These are phyloP conservation scores for Reutealis trisperma DNA, from an alignment of 345 rosid genomes.

Conservation along the genomic window DNA sequence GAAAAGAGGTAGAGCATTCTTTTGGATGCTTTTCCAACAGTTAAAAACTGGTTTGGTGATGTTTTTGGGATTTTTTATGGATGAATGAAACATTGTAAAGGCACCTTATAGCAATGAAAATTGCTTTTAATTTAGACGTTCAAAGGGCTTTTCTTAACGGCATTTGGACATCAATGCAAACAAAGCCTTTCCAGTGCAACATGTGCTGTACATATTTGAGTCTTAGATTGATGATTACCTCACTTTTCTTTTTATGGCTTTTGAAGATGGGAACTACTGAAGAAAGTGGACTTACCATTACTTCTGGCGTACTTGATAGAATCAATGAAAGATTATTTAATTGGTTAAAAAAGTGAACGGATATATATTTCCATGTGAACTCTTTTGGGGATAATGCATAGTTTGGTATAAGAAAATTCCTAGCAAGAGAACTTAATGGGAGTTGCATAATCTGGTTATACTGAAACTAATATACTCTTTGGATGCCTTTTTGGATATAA, in stretches of 20 bases:
- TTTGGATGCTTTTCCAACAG: not conserved
- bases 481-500: not conserved
- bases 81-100: not conserved
- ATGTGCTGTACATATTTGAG: not conserved
- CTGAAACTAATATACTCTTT: not conserved
- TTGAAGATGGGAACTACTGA: no score
- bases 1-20: no score
- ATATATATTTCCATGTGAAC: not conserved
- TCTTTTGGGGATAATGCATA: not conserved
- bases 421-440: not conserved
- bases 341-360: not conserved
- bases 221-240: no score
- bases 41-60: not conserved
- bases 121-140: not conserved
- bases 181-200: not conserved
- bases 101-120: not conserved
- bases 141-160: not conserved
- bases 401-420: not conserved
- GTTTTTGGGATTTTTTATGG: not conserved
- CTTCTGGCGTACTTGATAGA: not conserved
- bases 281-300: not conserved
- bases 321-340: not conserved
- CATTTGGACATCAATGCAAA: not conserved
- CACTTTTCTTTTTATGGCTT: no score
- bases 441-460: no score